Percentiles rank a stretch among this genome's conserved stretches.
phyloP scores from a whole-genome alignment of 495 filamentous ascomycete genomes.

The Letharia columbiana region DNA sequence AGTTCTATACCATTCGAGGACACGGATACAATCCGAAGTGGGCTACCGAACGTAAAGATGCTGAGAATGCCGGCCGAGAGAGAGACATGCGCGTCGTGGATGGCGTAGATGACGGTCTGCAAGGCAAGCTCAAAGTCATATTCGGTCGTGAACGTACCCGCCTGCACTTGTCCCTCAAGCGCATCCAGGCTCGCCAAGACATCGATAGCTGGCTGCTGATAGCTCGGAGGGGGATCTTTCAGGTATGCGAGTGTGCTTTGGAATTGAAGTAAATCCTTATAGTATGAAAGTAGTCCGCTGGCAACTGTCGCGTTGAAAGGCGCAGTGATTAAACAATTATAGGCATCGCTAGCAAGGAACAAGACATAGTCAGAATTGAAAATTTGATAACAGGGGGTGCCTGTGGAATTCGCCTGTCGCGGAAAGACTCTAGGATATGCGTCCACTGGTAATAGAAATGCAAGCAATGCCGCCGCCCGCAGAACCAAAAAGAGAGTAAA shows the following conservation, averaged over 20 bases:
- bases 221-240: constrained; percentile 46
- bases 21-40: constrained; percentile 36
- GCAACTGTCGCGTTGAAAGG: constrained; percentile 48
- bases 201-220: constrained; percentile 47
- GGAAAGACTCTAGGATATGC: constrained; percentile 3
- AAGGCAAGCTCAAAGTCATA: constrained; percentile 46
- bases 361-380: constrained; percentile 15
- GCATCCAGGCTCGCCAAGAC: constrained; percentile 37
- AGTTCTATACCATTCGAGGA: constrained; percentile 42
- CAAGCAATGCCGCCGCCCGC: neutral
- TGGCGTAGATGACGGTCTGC: constrained; percentile 33
- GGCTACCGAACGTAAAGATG: constrained; percentile 40
- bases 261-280: constrained; percentile 48
- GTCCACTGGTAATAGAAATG: neutral
- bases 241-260: constrained; percentile 48
- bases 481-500: neutral
- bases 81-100: constrained; percentile 42
- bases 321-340: constrained; percentile 46
- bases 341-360: constrained; percentile 36
- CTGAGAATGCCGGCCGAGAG: constrained; percentile 35
- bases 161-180: constrained; percentile 36
- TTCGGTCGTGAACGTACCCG: constrained; percentile 36
- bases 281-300: constrained; percentile 44
- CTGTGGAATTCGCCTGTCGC: constrained; percentile 7
- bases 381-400: constrained; percentile 19